phyloP scores from a whole-genome alignment of 2,329 filamentous ascomycete genomes.

The Aspergillus sp. region DNA sequence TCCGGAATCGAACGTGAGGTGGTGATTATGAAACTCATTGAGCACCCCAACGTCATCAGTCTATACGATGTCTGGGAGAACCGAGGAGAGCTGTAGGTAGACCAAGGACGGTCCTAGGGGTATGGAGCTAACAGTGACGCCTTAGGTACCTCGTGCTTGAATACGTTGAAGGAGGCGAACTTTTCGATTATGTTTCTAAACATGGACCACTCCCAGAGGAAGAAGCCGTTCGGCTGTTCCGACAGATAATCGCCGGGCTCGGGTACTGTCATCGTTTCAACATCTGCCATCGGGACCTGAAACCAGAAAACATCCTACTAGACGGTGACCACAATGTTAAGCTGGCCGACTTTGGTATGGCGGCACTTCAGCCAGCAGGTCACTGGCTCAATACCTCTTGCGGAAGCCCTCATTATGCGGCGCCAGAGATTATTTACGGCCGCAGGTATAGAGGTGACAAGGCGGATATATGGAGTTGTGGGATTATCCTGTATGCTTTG shows the following conservation, averaged over 20 bases:
- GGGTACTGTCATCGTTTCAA: conserved; percentile 93
- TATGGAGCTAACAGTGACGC: conserved; percentile 27
- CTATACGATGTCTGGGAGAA: conserved; percentile 99
- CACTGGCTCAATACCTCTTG: conserved; percentile 86
- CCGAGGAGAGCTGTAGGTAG: conserved; percentile 81
- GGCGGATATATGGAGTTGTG: conserved; percentile 94
- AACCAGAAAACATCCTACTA: conserved; percentile 94
- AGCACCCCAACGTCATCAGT: conserved; percentile 92
- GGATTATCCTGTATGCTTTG: conserved; percentile 86
- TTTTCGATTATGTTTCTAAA: conserved; percentile 83
- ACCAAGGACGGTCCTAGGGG: neutral
- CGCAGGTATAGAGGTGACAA: conserved; percentile 79
- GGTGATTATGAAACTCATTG: conserved; percentile 93
- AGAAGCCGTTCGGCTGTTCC: conserved; percentile 81
- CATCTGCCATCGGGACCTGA: conserved; percentile 94
- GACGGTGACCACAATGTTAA: conserved; percentile 79
- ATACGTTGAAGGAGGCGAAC: conserved; percentile 80
- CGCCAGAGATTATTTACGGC: conserved; percentile 84
- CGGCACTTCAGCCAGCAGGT: conserved; percentile 80
- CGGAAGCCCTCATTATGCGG: conserved; percentile 95
- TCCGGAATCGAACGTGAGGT: conserved; percentile 93
- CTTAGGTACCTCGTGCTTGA: conserved; percentile 90
- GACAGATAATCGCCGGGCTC: conserved; percentile 89
- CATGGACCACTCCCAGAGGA: conserved; percentile 76
- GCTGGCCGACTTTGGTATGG: conserved; percentile 98